Percentiles rank a stretch among this genome's conserved stretches.
Evolutionary conservation across 805 yeast genomes (phyloP).

Genomic region (Priceomyces medius): DNA sequence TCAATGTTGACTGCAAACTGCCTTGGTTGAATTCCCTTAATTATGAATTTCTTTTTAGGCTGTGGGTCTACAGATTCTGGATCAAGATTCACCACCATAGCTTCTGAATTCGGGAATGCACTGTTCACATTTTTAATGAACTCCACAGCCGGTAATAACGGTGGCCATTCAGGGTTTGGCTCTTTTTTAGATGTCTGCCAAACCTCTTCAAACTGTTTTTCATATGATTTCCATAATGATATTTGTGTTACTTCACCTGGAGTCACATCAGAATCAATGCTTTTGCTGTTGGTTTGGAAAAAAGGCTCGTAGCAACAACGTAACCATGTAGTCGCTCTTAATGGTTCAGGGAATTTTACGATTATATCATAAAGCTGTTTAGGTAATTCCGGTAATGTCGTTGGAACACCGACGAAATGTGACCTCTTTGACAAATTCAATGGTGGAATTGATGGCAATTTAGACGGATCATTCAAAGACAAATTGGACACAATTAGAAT

Average conservation of each 20-base stretch:
- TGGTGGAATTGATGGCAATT: slow-evolving; percentile 21
- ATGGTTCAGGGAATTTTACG: slow-evolving; percentile 72
- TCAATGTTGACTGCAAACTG: slow-evolving; percentile 50
- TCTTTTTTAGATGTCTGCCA: slow-evolving; percentile 48
- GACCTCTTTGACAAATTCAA: slow-evolving; percentile 53
- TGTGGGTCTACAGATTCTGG: slow-evolving; percentile 36
- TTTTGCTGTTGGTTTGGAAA: slow-evolving; percentile 11
- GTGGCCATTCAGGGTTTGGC: slow-evolving; percentile 26
- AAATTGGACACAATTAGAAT: slow-evolving; percentile 44
- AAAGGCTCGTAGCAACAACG: slow-evolving; percentile 84
- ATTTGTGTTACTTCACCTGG: slow-evolving; percentile 90
- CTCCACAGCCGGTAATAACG: slow-evolving; percentile 87
- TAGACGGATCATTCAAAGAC: slow-evolving; percentile 30
- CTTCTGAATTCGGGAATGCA: slow-evolving; percentile 85
- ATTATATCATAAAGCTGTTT: slow-evolving; percentile 57
- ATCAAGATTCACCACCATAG: slow-evolving; percentile 79
- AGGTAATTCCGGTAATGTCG: slow-evolving; percentile 60
- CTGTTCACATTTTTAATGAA: slow-evolving; percentile 91
- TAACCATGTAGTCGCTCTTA: slow-evolving; percentile 92
- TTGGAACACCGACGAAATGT: slow-evolving; percentile 49
- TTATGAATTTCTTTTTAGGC: slow-evolving; percentile 77
- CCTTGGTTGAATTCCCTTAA: slow-evolving; percentile 93
- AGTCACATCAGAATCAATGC: slow-evolving; percentile 18
- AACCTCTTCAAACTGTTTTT: slow-evolving; percentile 72
- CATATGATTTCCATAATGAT: slow-evolving; percentile 93